Conservation (phyloP, 1,284 basidiomycete genomes). For the Sanguinoderma infundibulare region DNA sequence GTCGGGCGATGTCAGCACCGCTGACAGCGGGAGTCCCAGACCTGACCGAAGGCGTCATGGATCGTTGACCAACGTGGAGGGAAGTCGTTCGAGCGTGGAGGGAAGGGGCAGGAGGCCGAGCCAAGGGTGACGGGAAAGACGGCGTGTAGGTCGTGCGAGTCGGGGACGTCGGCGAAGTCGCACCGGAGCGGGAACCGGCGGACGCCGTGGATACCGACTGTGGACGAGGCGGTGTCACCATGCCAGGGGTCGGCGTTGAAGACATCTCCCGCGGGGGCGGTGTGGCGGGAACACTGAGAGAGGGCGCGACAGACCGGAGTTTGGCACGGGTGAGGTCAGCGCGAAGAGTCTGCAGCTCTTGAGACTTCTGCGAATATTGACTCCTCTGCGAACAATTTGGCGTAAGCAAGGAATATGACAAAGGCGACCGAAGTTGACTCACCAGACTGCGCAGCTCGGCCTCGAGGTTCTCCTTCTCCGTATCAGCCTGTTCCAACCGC, state of each 20-base stretch:
- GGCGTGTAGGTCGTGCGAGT: constrained; percentile 29
- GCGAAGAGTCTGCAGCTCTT: constrained; percentile 69
- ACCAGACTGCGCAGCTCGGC: constrained; percentile 70
- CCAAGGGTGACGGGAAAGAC: constrained; percentile 32
- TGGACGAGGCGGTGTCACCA: constrained; percentile 33
- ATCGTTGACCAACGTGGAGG: constrained; percentile 27
- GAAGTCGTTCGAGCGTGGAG: constrained; percentile 31
- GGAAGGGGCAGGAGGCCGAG: constrained; percentile 32
- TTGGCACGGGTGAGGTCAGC: constrained; percentile 59
- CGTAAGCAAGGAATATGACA: constrained; percentile 23
- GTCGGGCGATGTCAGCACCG: constrained; percentile 30
- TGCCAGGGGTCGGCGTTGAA: constrained; percentile 21
- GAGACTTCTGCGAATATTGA: constrained; percentile 66
- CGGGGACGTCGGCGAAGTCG: constrained; percentile 38
- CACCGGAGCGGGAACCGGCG: constrained; percentile 32
- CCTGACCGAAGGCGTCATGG: constrained; percentile 34
- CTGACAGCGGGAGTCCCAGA: constrained; percentile 32
- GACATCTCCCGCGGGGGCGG: constrained; percentile 28
- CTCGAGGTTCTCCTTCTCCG: constrained; percentile 61
- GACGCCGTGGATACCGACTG: constrained; percentile 30
- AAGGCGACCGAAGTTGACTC: constrained; percentile 37
- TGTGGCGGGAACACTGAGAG: constrained; percentile 26
- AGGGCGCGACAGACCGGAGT: constrained; percentile 28
- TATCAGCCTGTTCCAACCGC: constrained; percentile 66
- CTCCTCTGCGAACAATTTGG: constrained; percentile 49